A percentile compares a stretch with the other conserved stretches of the same genome.
These are phyloP conservation scores for Chlorella vulgaris DNA, from an alignment of 139 green algal genomes.

Conservation along the genomic window DNA sequence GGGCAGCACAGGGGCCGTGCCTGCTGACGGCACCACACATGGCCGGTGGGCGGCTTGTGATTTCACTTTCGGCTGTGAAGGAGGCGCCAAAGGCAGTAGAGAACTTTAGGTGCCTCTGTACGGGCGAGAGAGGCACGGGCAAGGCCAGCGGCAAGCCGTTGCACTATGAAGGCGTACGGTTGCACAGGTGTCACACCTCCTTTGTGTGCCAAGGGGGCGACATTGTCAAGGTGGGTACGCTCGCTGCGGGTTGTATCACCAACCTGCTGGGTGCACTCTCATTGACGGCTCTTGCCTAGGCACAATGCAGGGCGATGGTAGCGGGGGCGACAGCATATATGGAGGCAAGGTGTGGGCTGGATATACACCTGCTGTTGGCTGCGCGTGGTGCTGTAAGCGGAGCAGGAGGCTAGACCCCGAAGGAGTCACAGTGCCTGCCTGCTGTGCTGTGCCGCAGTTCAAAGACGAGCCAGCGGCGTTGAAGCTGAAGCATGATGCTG, in stretches of 20 bases:
- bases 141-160: conserved; percentile 80
- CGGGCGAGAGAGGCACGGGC: conserved; percentile 76
- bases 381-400: no score
- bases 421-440: neutral
- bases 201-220: conserved; percentile 86
- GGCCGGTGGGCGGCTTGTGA: conserved; percentile 43
- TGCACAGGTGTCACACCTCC: conserved; percentile 80
- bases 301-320: conserved; percentile 63
- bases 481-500: conserved; percentile 73
- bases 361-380: neutral
- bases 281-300: conserved; percentile 1
- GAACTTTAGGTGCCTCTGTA: conserved; percentile 79
- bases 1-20: conserved; percentile 34
- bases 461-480: conserved; percentile 83
- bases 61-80: conserved; percentile 43
- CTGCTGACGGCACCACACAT: conserved; percentile 25
- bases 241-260: neutral
- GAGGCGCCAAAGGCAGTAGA: conserved; percentile 66
- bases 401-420: no score
- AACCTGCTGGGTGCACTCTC: neutral
- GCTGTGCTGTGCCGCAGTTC: conserved; percentile 67
- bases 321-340: conserved; percentile 84
- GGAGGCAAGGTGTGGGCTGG: conserved; percentile 44
- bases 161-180: conserved; percentile 71
- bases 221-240: conserved; percentile 53